Evolutionary conservation across 495 filamentous ascomycete genomes (phyloP), one percentile per base, ranked within the genome.

Genomic region (Aspergillus mulundensis): DNA sequence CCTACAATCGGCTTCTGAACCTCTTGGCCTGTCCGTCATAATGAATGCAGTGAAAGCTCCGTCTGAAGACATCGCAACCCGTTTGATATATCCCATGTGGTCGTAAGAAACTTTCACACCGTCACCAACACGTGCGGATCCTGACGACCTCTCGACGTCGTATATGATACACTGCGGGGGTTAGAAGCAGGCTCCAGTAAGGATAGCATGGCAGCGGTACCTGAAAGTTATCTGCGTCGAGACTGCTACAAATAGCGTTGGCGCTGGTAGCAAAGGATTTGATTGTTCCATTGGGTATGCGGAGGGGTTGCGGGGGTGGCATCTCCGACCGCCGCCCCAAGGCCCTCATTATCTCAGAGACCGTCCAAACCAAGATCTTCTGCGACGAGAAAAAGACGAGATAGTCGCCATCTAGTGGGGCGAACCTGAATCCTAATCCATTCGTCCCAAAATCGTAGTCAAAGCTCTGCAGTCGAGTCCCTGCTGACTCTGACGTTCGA

Each of bases 201-300:
- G 3, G 5, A 16, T 12, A 18, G 24, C 6, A 23, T 1, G 19
- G 23, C 3, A 30, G 41, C 24, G 11, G 7, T 51, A 63, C 61
- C 50, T 58, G 43, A 25, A 63, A 63, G 19, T 7, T 44, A 12
- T 40, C 20, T 1, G 32, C 46, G 10, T 34, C 28, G 6, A 49
- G 16, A 15, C 53, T 25, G 7, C n/a, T 49, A 42, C 61, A 60
- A 2, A 63, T 47, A 23, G 45, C 57, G 7, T 20, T 50, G 0
- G 61, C 55, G 45, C 57, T 63, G 20, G 57, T 46, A 14, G 57
- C 53, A 24, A 57, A 46, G 14, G 50, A 63, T 21, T 58, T 53
- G 7, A 59, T 41, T 16, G 19, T n/a, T 19, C 39, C 50, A 23
- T 48, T 30, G 1, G 8, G 14, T 20, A 49, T 49, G 5, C 1